A percentile compares a stretch with the other conserved stretches of the same genome.
Evolutionary conservation across 1,284 basidiomycete species (phyloP).

Genomic region (Ganoderma leucocontextum): DNA sequence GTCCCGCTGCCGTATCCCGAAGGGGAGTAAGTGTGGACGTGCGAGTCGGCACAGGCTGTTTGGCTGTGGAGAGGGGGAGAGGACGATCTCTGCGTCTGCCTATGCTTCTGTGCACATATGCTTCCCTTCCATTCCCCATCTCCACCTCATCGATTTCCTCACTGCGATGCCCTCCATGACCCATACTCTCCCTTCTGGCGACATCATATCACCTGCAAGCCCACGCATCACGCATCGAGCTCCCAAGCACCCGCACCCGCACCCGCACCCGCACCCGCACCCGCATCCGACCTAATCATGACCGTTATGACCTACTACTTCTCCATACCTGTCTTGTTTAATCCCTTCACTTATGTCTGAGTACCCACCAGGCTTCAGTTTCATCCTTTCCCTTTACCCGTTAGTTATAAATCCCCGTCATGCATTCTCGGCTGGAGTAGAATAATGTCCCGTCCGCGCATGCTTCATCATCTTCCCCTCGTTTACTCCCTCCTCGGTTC

Average conservation of each 20-base stretch:
- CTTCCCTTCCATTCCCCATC: constrained; percentile 12
- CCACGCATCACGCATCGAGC: constrained; percentile 10
- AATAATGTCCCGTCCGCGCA: constrained; percentile 11
- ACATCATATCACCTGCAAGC: constrained; percentile 1
- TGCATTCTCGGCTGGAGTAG: not conserved
- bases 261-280: constrained; percentile 23
- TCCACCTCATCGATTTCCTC: constrained; percentile 1
- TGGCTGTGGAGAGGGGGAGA: constrained; percentile 9
- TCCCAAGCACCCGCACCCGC: no score
- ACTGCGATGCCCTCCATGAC: constrained; percentile 8
- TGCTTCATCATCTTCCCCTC: constrained; percentile 17
- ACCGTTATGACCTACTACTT: constrained; percentile 27
- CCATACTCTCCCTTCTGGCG: constrained; percentile 9
- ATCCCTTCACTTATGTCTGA: constrained; percentile 31
- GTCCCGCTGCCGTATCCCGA: constrained; percentile 41
- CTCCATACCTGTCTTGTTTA: constrained; percentile 19
- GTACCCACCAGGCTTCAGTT: constrained; percentile 3
- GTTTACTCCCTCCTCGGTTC: not conserved
- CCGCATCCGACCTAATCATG: constrained; percentile 25
- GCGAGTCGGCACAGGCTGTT: not conserved
- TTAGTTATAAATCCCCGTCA: not conserved
- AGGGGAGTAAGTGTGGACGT: constrained; percentile 30
- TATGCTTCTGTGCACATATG: constrained; percentile 20
- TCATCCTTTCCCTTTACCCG: constrained; percentile 6
- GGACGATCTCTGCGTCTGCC: constrained; percentile 13